Conservation (phyloP, 768 basidiomycete genomes). For the Phylloporus sp. region DNA sequence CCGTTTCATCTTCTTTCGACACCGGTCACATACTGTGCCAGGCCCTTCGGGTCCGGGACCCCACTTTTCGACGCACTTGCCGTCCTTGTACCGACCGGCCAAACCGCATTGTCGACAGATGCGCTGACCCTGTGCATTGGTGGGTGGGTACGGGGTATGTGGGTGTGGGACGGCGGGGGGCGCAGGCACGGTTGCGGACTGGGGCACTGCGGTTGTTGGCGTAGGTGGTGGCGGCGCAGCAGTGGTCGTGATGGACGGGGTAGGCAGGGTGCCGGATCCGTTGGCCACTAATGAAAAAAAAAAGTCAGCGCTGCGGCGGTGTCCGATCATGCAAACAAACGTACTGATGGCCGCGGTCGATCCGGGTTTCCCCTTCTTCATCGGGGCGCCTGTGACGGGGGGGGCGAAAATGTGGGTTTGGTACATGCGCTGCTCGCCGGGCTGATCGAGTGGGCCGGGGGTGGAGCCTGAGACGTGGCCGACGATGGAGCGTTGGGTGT, state of each 20-base stretch:
- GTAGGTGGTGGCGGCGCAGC: constrained; percentile 14
- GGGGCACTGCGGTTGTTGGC: constrained; percentile 11
- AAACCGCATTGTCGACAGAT: constrained; percentile 75
- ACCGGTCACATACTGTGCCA: constrained; percentile 81
- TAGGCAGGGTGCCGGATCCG: constrained; percentile 17
- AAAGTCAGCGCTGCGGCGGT: constrained; percentile 11
- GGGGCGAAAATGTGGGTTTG: constrained; percentile 72
- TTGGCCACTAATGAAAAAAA: constrained; percentile 11
- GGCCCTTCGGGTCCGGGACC: constrained; percentile 80
- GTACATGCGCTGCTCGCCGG: constrained; percentile 40
- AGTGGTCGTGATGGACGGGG: constrained; percentile 11
- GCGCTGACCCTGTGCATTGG: constrained; percentile 61
- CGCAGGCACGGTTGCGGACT: neutral
- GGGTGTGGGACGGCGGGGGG: constrained; percentile 1
- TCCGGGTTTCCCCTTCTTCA: constrained; percentile 55
- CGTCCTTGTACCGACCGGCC: constrained; percentile 74
- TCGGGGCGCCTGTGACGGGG: constrained; percentile 66
- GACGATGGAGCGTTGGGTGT: constrained; percentile 21
- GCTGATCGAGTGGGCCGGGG: constrained; percentile 29
- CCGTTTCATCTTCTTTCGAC: constrained; percentile 84
- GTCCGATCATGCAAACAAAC: constrained; percentile 7
- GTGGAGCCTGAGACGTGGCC: constrained; percentile 16
- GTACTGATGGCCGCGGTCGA: constrained; percentile 21
- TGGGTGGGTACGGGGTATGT: constrained; percentile 25
- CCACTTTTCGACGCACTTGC: constrained; percentile 86